Base-by-base conservation (phyloP, 1,284 basidiomycete genomes). In the Leccinum griseonigrum region DNA sequence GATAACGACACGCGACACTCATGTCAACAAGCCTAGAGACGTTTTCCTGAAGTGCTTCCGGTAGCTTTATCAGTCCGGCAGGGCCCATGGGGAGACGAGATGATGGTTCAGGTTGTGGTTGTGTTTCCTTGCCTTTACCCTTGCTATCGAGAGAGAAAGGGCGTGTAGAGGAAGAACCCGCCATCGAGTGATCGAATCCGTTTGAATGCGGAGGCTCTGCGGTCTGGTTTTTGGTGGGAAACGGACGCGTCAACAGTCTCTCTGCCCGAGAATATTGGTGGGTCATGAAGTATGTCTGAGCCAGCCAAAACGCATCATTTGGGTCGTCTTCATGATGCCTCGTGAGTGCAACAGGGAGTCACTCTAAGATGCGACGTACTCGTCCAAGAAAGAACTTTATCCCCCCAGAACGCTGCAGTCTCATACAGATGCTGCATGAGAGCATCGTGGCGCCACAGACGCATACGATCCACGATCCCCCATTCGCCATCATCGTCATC, bases 221-320 rank as follows among this genome's bases (percentile, higher is more conserved):
- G 61, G 79, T 77, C 8, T 84, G 80, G 3, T 81, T 79, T 51
- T 76, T 74, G 56, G 76, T 82, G 31, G 81, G 81, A 72, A 95
- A 92, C 0, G 94, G 92, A 31, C 92, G 85, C 0, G 90, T 94
- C 51, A 99, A 84, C 18, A 99, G 82, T 55, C 92, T 86, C 75
- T 98, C 95, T 1, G 97, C 96, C 46, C 95, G 91, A 7, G 93
- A 90, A 75, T 97, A 99, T 67, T 98, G 94, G 67, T 96, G 91
- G 4, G 92, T 95, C 77, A 95, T 88, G 74, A 98, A 99, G 77
- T 95, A 95, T 0, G 93, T 94, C 74, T 99, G 97, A 1, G 97
- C 97, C 16, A 99, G 86, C 95, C 97, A 98, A 76, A 98, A 99
- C 9, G 95, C 97, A 76, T 99, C 97, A 74, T 97, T 96, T 34